Conservation (phyloP, 108 stramenopile species). For the Conticribra weissflogii region DNA sequence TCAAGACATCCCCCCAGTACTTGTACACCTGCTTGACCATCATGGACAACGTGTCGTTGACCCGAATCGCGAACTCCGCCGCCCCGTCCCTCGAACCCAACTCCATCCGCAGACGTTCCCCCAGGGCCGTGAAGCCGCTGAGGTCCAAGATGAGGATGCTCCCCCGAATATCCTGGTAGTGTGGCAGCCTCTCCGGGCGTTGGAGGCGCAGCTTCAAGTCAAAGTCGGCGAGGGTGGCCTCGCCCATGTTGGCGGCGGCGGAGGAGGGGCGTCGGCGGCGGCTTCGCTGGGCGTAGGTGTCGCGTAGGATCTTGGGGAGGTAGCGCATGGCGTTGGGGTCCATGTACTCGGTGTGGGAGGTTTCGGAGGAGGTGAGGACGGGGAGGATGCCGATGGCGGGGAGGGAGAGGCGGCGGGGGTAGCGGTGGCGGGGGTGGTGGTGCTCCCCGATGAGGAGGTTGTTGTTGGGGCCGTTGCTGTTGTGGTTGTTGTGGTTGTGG, state of each 20-base stretch:
- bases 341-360: too few relatives aligned
- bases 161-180: conserved; percentile 46
- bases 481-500: background rate
- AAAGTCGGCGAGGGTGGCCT: conserved; percentile 36
- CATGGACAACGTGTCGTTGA: conserved; percentile 52
- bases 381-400: too few relatives aligned
- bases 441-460: too few relatives aligned
- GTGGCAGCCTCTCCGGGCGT: conserved; percentile 39
- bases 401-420: too few relatives aligned
- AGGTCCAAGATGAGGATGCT: conserved; percentile 54
- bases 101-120: conserved; percentile 49
- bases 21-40: conserved; percentile 57
- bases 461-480: too few relatives aligned
- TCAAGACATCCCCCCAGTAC: conserved; percentile 68
- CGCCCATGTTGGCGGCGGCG: conserved; percentile 2
- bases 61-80: conserved; percentile 53
- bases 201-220: conserved; percentile 47
- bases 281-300: too few relatives aligned
- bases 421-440: too few relatives aligned
- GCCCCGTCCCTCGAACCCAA: conserved; percentile 51
- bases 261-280: background rate
- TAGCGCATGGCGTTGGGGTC: too few relatives aligned
- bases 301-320: too few relatives aligned
- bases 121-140: conserved; percentile 56
- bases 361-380: too few relatives aligned